These are phyloP conservation scores for Penicillium pancosmium DNA, from an alignment of 495 filamentous ascomycete species.

Conservation along the genomic window DNA sequence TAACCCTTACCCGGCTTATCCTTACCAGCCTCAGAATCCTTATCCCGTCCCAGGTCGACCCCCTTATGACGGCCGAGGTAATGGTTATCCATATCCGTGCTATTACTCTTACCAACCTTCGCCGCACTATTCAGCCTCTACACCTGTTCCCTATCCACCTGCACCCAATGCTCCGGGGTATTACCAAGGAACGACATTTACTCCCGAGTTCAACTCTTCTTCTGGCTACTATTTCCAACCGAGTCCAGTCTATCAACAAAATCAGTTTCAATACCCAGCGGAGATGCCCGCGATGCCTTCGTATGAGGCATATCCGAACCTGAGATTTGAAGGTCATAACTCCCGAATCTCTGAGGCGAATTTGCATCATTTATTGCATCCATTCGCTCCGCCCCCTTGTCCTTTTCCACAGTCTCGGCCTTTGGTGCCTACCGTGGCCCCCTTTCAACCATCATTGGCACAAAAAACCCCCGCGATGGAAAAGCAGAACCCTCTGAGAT, in stretches of 20 bases:
- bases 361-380: background rate
- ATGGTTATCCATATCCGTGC: background rate
- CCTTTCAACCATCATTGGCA: background rate
- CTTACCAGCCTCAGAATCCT: background rate
- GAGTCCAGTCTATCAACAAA: background rate
- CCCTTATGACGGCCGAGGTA: background rate
- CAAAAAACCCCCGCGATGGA: background rate
- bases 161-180: background rate
- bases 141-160: background rate
- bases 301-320: background rate
- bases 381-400: background rate
- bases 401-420: background rate
- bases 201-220: background rate
- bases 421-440: slow-evolving; percentile 2
- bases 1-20: background rate
- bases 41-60: background rate
- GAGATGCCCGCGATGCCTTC: background rate
- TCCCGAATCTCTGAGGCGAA: background rate
- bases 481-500: background rate
- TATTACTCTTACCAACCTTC: slow-evolving; percentile 3
- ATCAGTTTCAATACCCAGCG: background rate
- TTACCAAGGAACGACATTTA: background rate
- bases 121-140: background rate
- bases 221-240: background rate
- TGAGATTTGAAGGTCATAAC: background rate